A percentile compares a stretch with the other conserved stretches of the same genome.
Evolutionary conservation across 768 basidiomycete genomes (phyloP).

Genomic region (Leccinum subgranulosum): DNA sequence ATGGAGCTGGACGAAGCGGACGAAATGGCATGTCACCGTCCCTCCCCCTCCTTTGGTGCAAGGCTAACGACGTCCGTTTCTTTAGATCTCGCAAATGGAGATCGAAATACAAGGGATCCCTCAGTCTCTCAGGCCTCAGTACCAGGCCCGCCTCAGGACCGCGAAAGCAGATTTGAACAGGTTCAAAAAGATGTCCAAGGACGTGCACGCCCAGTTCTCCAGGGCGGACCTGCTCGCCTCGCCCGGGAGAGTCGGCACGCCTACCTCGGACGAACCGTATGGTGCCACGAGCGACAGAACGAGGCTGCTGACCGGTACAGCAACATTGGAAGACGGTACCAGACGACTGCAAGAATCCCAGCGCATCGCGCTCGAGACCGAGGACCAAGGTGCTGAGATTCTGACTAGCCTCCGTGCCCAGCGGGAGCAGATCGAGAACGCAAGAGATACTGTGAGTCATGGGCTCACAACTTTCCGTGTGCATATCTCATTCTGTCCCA

Average conservation of each 20-base stretch:
- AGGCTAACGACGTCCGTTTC: not conserved
- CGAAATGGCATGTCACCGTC: conserved; percentile 69
- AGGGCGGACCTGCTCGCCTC: conserved; percentile 77
- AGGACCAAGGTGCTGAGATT: conserved; percentile 93
- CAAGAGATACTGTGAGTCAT: conserved; percentile 75
- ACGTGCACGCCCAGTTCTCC: conserved; percentile 64
- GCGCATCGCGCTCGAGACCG: conserved; percentile 91
- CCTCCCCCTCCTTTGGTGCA: not conserved
- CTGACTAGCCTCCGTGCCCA: conserved; percentile 80
- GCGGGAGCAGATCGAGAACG: conserved; percentile 92
- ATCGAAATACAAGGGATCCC: conserved; percentile 96
- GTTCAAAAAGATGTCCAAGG: conserved; percentile 80
- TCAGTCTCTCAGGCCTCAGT: conserved; percentile 73
- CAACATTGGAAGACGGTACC: conserved; percentile 79
- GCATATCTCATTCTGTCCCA: conserved; percentile 27
- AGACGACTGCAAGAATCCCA: conserved; percentile 87
- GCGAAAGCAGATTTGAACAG: conserved; percentile 73
- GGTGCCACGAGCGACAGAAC: conserved; percentile 68
- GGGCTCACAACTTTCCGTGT: not conserved
- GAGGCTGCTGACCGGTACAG: conserved; percentile 74
- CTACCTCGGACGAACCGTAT: conserved; percentile 78
- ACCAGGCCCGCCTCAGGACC: conserved; percentile 68
- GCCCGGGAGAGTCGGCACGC: conserved; percentile 31
- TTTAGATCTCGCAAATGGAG: conserved; percentile 97
- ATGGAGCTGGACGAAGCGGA: conserved; percentile 98